Evolutionary conservation across 768 basidiomycete species (phyloP), one percentile per base, ranked within the genome.

Genomic region (Rhodotorula paludigena): DNA sequence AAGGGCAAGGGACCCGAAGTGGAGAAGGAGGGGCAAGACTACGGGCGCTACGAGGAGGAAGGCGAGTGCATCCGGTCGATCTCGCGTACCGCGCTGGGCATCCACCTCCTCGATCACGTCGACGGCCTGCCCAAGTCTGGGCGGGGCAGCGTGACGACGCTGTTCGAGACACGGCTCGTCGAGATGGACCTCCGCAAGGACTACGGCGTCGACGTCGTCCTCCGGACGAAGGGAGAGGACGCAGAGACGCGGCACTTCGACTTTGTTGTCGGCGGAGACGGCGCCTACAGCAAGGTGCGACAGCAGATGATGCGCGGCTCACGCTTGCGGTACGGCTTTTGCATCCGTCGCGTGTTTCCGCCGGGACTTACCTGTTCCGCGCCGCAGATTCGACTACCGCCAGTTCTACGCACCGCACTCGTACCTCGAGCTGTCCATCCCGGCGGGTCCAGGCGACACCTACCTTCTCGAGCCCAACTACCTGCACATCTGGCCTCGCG

Each of bases 401-500:
- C 94, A 97, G 80, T 87, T 88, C 78, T 98, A 94, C 80, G 91
- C 97, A 77, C 87, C 85, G 63, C 90, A 97, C 76, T 92, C 93
- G 78, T 99, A 98, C 80, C 83, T 98, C 76, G 94, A 99, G 82
- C 84, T 98, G 66, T 90, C 88, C 81, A 91, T 99, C 85, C 91
- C 92, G 76, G 84, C 93, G 78, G 78, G 78, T n/a, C 74, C 77
- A 2, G 21, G 73, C 75, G 57, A 77, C 74, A 80, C 81, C 35
- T 98, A 89, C 82, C 82, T 86, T 65, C 87, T 99, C 79, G 91
- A 93, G 83, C 89, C 90, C 75, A 88, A 89, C 79, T 89, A 98
- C 79, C 86, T 99, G 74, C 94, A 99, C 81, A 97, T 99, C 76
- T 99, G 94, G 94, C 96, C 94, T 72, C 88, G 94, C 77, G 90